Evolutionary conservation across 371 early-diverging fungal genomes (phyloP), one percentile per base, ranked within the genome.

Genomic region (Choanephora cucurbitarum): DNA sequence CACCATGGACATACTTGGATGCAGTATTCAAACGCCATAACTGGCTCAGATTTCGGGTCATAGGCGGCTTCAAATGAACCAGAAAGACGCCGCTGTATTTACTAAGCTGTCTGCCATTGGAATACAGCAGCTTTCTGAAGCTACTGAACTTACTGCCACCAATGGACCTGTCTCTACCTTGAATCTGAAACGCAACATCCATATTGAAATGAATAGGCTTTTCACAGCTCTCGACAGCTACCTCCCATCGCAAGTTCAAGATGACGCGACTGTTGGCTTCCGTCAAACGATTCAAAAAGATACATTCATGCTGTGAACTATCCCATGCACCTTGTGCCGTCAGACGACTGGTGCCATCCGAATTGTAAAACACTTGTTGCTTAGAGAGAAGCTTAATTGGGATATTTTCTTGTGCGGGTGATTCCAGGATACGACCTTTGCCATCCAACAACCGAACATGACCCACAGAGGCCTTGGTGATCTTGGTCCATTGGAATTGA

Each of bases 1-100:
- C 90, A 17, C 94, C 95, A n/a, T 93, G 86, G 2, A 93, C 88
- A 60, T 92, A 91, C 50, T 88, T 82, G 24, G 78, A 70, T 5
- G 87, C 86, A 1, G 91, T 89, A 67, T 90, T 87, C 28, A 89
- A 70, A 2, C 87, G 76, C 92, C 92, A 91, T 17, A 90, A 62
- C 8, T 89, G 85, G 17, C 80, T 77, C 8, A 76, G 63, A 22
- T 79, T 75, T 37, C 77, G 72, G 3, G 83, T 80, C 76, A 81
- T 80, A 13, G 80, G 79, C 1, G 89, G 89, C 31, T 72, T 79
- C 13, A 86, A 60, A 22, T 71, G 79, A 11, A 86, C 74, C 42
- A 79, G 55, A 54, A 85, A 86, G 5, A 86, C 60, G 0, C 81
- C 79, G 39, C 80, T 83, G 46, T 71, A 65, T 52, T 81, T 81